phyloP scores from a whole-genome alignment of 2,329 filamentous ascomycete genomes.

The Exophiala aquamarina region DNA sequence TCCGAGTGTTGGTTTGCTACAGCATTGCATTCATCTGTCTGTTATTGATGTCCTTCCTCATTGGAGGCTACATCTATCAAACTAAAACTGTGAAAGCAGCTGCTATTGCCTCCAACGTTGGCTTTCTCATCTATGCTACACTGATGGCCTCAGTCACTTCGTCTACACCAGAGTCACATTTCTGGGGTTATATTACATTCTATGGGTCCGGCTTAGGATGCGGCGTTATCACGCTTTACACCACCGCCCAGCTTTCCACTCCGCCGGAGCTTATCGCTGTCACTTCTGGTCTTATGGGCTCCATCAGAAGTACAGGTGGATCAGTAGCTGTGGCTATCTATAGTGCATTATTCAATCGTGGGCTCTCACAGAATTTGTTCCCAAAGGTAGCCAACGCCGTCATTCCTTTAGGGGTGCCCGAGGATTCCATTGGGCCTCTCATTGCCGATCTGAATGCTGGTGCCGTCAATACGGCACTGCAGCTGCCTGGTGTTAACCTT shows the following conservation, averaged over 20 bases:
- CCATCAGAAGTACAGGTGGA: slow-evolving; percentile 14
- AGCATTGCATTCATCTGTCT: background rate
- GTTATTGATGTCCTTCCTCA: background rate
- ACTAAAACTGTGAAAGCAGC: slow-evolving; percentile 3
- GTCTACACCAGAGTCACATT: slow-evolving; percentile 4
- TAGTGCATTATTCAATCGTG: slow-evolving; percentile 15
- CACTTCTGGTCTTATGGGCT: slow-evolving; percentile 15
- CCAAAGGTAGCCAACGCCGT: slow-evolving; percentile 17
- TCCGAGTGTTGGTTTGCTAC: background rate
- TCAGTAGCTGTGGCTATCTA: slow-evolving; percentile 17
- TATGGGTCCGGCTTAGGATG: slow-evolving; percentile 16
- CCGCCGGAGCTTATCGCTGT: slow-evolving; percentile 18
- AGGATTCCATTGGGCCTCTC: slow-evolving; percentile 5
- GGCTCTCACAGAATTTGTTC: slow-evolving; percentile 10
- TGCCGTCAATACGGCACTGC: background rate
- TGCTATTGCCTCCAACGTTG: slow-evolving; percentile 2
- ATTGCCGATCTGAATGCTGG: slow-evolving; percentile 10
- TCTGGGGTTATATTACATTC: slow-evolving; percentile 19
- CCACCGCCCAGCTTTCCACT: slow-evolving; percentile 17
- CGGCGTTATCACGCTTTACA: slow-evolving; percentile 14
- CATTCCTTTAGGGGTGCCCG: slow-evolving; percentile 13
- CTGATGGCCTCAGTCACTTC: slow-evolving; percentile 14
- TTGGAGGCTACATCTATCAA: slow-evolving; percentile 5
- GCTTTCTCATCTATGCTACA: slow-evolving; percentile 7
- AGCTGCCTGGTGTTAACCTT: slow-evolving; percentile 13